Conservation (phyloP, 352 stramenopile species). For the Phytophthora pluvialis region DNA sequence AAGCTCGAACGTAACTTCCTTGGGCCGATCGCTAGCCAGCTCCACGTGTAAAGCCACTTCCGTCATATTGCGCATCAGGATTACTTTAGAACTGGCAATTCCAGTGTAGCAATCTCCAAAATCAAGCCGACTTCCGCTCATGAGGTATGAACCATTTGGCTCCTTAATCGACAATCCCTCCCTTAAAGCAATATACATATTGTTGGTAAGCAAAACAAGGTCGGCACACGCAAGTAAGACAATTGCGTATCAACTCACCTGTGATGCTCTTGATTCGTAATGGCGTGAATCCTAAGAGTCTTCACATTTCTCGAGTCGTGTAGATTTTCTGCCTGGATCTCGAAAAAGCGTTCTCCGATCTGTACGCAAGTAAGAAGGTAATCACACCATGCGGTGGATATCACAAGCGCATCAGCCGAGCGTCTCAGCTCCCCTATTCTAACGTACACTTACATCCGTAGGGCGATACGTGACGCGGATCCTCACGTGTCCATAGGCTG, state of each 20-base stretch:
- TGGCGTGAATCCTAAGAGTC: conserved; percentile 84
- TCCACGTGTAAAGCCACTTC: conserved; percentile 86
- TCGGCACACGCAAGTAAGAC: background rate
- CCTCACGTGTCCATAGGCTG: conserved; percentile 84
- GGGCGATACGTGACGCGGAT: conserved; percentile 89
- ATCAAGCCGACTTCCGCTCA: conserved; percentile 89
- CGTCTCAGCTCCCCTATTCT: background rate
- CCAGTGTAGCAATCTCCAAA: conserved; percentile 91
- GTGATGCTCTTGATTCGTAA: conserved; percentile 90
- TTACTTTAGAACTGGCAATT: conserved; percentile 81
- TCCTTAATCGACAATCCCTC: conserved; percentile 90
- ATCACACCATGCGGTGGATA: conserved; percentile 22
- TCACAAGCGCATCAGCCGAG: background rate
- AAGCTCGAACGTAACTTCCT: conserved; percentile 90
- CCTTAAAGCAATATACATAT: conserved; percentile 36
- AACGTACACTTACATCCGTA: conserved; percentile 55
- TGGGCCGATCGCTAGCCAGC: conserved; percentile 83
- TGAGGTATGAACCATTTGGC: conserved; percentile 79
- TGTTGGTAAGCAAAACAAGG: background rate
- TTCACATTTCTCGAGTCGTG: conserved; percentile 89
- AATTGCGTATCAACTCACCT: conserved; percentile 41
- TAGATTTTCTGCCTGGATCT: conserved; percentile 88
- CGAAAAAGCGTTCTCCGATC: conserved; percentile 87
- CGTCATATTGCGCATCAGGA: conserved; percentile 87
- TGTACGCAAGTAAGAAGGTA: conserved; percentile 31